Percentiles rank a stretch among this genome's conserved stretches.
Evolutionary conservation across 257 asterid species (phyloP).

Genomic region (Penstemon newberryi): DNA sequence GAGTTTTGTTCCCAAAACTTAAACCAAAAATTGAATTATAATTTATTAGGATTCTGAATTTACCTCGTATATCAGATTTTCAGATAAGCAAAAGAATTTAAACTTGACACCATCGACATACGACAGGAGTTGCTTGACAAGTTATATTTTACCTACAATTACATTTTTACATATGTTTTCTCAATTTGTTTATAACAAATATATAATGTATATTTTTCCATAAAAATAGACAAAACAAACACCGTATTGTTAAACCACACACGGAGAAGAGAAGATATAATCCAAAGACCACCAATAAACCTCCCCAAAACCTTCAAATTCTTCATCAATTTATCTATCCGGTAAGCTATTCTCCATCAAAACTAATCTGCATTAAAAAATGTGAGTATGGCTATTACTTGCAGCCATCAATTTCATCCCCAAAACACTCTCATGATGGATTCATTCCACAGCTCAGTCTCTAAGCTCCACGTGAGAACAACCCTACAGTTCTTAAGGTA

Average conservation of each 20-base stretch:
- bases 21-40: no score
- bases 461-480: constrained; percentile 43
- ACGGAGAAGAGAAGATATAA: constrained; percentile 1
- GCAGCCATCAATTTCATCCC: constrained; percentile 55
- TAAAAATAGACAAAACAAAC: no score
- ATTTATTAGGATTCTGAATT: no score
- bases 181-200: no score
- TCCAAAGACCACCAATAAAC: constrained; percentile 32
- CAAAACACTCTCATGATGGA: constrained; percentile 44
- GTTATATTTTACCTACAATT: no score
- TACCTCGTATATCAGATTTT: no score
- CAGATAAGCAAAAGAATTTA: no score
- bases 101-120: no score
- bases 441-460: constrained; percentile 57
- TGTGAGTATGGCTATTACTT: constrained; percentile 55
- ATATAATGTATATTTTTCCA: no score
- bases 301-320: constrained; percentile 33
- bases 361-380: constrained; percentile 8
- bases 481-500: constrained; percentile 50
- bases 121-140: no score
- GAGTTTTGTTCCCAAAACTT: no score
- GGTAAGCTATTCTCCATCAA: background rate
- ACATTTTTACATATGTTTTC: no score
- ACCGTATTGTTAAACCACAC: background rate
- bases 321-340: constrained; percentile 15